Percentiles rank a stretch among this genome's conserved stretches.
These are phyloP conservation scores for Ambrosiella cleistominuta DNA, from an alignment of 2,329 filamentous ascomycete species.

Conservation along the genomic window DNA sequence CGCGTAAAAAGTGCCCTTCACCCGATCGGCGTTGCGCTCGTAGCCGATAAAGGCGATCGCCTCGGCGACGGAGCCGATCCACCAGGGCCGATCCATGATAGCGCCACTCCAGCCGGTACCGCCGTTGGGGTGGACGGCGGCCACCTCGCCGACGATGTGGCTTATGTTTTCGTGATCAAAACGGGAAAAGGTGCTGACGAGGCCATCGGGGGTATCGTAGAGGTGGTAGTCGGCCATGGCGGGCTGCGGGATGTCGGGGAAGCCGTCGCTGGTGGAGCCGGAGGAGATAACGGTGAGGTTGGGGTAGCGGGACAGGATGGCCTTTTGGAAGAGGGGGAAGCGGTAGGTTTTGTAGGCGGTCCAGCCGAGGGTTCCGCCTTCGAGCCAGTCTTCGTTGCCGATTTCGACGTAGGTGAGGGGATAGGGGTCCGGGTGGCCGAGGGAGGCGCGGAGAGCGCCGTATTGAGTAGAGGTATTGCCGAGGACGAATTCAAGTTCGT, in stretches of 20 bases:
- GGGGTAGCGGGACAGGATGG: slow-evolving; percentile 37
- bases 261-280: slow-evolving; percentile 26
- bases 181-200: slow-evolving; percentile 31
- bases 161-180: slow-evolving; percentile 31
- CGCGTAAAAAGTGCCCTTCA: slow-evolving; percentile 32
- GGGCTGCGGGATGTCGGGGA: slow-evolving; percentile 23
- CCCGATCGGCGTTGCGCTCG: slow-evolving; percentile 44
- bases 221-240: slow-evolving; percentile 33
- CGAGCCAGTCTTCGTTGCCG: slow-evolving; percentile 51
- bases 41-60: slow-evolving; percentile 47
- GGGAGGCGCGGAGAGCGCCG: slow-evolving; percentile 37
- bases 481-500: slow-evolving; percentile 46
- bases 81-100: slow-evolving; percentile 33
- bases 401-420: slow-evolving; percentile 44
- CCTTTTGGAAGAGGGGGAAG: slow-evolving; percentile 41
- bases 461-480: slow-evolving; percentile 35
- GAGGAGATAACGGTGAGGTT: slow-evolving; percentile 39
- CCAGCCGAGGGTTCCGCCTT: slow-evolving; percentile 28
- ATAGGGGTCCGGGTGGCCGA: slow-evolving; percentile 46
- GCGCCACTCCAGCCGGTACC: slow-evolving; percentile 28
- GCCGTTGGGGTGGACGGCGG: slow-evolving; percentile 34
- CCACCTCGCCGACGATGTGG: slow-evolving; percentile 32
- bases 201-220: slow-evolving; percentile 32
- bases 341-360: slow-evolving; percentile 35
- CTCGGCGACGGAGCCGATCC: slow-evolving; percentile 45